Evolutionary conservation across 208 protist species (phyloP).

Genomic region (Endotrypanum monterogeii): DNA sequence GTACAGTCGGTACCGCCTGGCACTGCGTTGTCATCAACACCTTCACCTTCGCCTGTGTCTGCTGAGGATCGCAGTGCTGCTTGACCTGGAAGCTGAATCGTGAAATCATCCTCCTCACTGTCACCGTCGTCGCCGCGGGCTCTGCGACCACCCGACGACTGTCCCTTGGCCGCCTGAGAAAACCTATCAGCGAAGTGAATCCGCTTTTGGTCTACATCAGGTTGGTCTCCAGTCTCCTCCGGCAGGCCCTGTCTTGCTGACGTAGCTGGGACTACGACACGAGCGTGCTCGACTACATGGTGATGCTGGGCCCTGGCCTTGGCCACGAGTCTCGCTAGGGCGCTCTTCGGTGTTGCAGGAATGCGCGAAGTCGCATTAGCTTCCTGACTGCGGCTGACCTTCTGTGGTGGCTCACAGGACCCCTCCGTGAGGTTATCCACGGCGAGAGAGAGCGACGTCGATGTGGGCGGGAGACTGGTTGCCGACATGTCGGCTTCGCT

Average conservation of each 20-base stretch:
- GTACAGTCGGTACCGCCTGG: neutral
- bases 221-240: neutral
- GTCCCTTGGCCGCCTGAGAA: neutral
- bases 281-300: neutral
- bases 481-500: neutral
- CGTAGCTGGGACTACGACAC: constrained; percentile 6
- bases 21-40: neutral
- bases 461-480: neutral
- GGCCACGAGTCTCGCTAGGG: constrained; percentile 52
- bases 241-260: neutral
- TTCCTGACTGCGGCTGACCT: constrained; percentile 5
- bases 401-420: constrained; percentile 8
- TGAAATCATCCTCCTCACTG: constrained; percentile 10
- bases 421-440: neutral
- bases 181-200: constrained; percentile 21
- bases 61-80: neutral
- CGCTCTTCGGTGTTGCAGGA: constrained; percentile 31
- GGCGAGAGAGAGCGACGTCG: neutral
- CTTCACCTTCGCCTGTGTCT: neutral
- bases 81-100: constrained; percentile 5
- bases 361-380: neutral
- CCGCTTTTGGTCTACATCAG: neutral
- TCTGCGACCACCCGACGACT: neutral
- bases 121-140: neutral
- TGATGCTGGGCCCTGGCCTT: constrained; percentile 49